Base-by-base conservation (phyloP, 441 rosid species). In the Raphanus hybrid region DNA sequence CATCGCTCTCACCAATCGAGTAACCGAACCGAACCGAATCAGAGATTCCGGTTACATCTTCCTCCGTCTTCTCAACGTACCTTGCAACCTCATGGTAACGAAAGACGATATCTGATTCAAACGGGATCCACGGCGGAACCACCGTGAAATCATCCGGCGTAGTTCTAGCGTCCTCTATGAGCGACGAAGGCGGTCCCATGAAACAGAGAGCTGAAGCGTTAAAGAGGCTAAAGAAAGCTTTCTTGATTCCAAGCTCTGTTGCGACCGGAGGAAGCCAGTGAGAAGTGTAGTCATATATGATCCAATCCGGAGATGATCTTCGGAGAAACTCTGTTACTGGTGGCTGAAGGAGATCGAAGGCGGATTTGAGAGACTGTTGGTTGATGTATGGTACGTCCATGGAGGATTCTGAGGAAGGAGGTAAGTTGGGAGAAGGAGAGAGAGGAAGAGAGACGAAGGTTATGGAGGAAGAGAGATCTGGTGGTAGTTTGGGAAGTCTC, bases 51-150 rank as follows among this genome's bases (percentile, higher is more conserved):
- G 69, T 69, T 0, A 20, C 75, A 77, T 89, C 89, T 79, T 83
- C 85, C 37, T 80, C 84, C 1, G 86, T 78, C 50, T 83, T 86
- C 80, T 88, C 78, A 63, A 75, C 76, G 59, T 85, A 84, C 80
- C 78, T 86, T 1, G 80, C 6, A 3, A 86, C 77, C 55, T 91
- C 97, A 55, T 87, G 85, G 16, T 84, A 70, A 3, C 82, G 90
- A 70, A 60, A 91, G 10, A 27, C 77, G 6, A 90, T 5, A 23
- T 83, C 70, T 10, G 92, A 84, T 14, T 85, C 77, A 11, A 90
- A 84, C 6, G 90, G 91, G 12, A 89, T 61, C 97, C 97, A 91
- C 59, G 73, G 29, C 2, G 97, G 97, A 6, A 77, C 81, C 12
- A 70, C 83, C 5, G 87, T 87, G 81, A 85, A 88, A 63, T 90